Base-by-base conservation (phyloP, 371 early-diverging fungal genomes). In the Rhizopus sp. region DNA sequence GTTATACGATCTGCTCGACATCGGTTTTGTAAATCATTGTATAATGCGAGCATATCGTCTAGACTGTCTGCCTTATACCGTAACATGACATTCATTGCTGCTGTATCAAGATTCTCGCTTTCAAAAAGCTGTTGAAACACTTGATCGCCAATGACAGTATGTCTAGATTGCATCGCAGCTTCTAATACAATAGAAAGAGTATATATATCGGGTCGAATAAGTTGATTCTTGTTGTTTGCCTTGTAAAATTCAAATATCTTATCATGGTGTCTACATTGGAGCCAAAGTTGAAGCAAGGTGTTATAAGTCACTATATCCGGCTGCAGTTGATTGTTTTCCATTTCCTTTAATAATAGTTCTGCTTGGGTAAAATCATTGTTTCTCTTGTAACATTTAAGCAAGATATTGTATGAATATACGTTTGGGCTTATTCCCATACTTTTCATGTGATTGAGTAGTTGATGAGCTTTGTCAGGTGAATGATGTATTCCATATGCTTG, bases 271-370 rank as follows among this genome's bases (percentile, higher is more conserved):
- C 23, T 23, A 2, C 23, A 23, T 23, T 46, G 45, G 1, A 59
- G 33, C 23, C 71, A 50, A 0, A 75, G 57, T 16, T 68, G 63
- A 16, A 80, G 62, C 42, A 79, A 23, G 6, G 77, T 79, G 31
- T 83, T 81, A 65, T 75, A 78, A 1, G 78, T 76, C n/a, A 63
- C 65, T 1, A 69, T 60, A 63, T 82, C 79, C 7, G 70, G 79
- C 3, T 60, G 32, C 1, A 79, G 49, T 5, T 54, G 56, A 1
- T 46, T 38, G 17, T 44, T 30, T 5, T 51, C 49, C 80, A 85
- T 79, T 17, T 81, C 79, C 3, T 68, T 37, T 6, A 75, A 65
- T 17, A 80, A 5, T 4, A 16, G 7, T 7, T 70, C 33, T 5
- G 82, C 82, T 6, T 56, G 55, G 2, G 50, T 46, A 5, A 73